Evolutionary conservation across 352 stramenopile genomes (phyloP).

Genomic region (Saprolegnia parasitica): DNA sequence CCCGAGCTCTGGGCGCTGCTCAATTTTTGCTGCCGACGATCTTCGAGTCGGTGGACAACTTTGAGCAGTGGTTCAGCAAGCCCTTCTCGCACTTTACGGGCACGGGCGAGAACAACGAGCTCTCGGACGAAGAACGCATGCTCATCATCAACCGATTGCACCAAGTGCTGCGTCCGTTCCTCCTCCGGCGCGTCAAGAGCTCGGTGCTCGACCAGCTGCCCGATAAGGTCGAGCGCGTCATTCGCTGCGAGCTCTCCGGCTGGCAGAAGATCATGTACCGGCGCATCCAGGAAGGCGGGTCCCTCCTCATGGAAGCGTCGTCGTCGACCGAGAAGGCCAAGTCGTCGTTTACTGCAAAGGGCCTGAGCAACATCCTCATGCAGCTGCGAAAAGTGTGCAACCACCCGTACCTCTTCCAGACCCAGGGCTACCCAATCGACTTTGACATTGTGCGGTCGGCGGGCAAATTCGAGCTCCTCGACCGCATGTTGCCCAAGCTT

Average conservation of each 20-base stretch:
- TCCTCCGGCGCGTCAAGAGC: conserved; percentile 80
- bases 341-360: conserved; percentile 77
- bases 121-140: conserved; percentile 86
- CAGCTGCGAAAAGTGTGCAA: conserved; percentile 87
- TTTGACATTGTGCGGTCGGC: conserved; percentile 76
- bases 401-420: conserved; percentile 84
- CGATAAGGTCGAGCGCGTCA: conserved; percentile 81
- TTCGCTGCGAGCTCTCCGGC: conserved; percentile 81
- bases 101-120: conserved; percentile 58
- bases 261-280: conserved; percentile 88
- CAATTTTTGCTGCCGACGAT: conserved; percentile 91
- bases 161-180: conserved; percentile 78
- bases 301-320: conserved; percentile 71
- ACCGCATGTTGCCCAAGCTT: conserved; percentile 95
- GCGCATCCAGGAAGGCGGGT: conserved; percentile 82
- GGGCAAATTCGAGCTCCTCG: conserved; percentile 94
- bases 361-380: conserved; percentile 85
- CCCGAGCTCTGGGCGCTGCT: conserved; percentile 90
- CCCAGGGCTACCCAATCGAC: conserved; percentile 79
- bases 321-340: conserved; percentile 65
- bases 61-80: conserved; percentile 88
- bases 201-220: conserved; percentile 82
- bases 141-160: conserved; percentile 85
- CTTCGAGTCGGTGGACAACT: conserved; percentile 87
- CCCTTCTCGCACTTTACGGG: conserved; percentile 68